Percentiles rank a stretch among this genome's conserved stretches.
Conservation (phyloP, 2,329 filamentous ascomycete genomes). For the Penicillium digitatum region DNA sequence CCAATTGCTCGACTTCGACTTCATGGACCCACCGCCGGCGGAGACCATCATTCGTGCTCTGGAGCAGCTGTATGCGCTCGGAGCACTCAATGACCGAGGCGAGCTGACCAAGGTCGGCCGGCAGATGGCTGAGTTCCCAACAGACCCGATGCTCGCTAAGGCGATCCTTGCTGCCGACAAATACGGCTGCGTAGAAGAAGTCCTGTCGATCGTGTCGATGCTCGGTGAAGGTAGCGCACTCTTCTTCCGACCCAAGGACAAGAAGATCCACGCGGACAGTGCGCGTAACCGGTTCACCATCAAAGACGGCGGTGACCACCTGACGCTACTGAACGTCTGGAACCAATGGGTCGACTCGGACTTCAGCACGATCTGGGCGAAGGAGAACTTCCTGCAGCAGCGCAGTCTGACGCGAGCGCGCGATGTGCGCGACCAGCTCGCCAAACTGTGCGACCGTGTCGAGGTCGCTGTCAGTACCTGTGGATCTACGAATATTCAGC, state of each 20-base stretch:
- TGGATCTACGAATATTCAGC: slow-evolving; percentile 66
- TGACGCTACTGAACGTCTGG: slow-evolving; percentile 87
- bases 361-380: slow-evolving; percentile 80
- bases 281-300: slow-evolving; percentile 84
- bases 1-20: slow-evolving; percentile 89
- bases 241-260: slow-evolving; percentile 94
- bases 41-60: slow-evolving; percentile 85
- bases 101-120: slow-evolving; percentile 86
- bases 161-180: slow-evolving; percentile 83
- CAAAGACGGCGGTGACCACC: slow-evolving; percentile 84
- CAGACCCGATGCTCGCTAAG: slow-evolving; percentile 86
- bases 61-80: slow-evolving; percentile 86
- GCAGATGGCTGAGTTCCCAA: slow-evolving; percentile 93
- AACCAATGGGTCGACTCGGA: slow-evolving; percentile 93
- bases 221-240: slow-evolving; percentile 80
- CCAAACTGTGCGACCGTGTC: slow-evolving; percentile 87
- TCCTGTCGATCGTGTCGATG: slow-evolving; percentile 92
- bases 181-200: slow-evolving; percentile 88
- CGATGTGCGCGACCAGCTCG: slow-evolving; percentile 87
- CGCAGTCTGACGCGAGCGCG: slow-evolving; percentile 81
- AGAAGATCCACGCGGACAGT: slow-evolving; percentile 92
- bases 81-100: slow-evolving; percentile 81
- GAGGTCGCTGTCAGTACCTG: slow-evolving; percentile 69
- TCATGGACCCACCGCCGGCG: slow-evolving; percentile 87
- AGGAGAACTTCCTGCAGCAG: slow-evolving; percentile 92